Evolutionary conservation across 2,329 filamentous ascomycete genomes (phyloP).

Genomic region (Ophiostoma fasciatum): DNA sequence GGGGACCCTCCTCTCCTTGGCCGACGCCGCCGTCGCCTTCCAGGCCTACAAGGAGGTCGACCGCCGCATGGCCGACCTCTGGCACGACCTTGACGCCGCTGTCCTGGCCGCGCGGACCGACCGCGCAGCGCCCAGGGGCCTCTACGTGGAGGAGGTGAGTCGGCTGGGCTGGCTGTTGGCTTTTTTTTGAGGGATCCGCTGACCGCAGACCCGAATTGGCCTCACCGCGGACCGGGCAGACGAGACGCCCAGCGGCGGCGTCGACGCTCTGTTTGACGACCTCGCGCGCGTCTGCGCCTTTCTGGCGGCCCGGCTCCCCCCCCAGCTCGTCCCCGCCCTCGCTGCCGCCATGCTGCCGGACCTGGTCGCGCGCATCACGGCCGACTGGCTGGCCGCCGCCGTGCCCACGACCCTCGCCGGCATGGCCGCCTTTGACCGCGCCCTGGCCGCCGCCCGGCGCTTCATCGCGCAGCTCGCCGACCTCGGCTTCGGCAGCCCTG

Average conservation of each 20-base stretch:
- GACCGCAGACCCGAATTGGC: not conserved
- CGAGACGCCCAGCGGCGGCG: conserved; percentile 26
- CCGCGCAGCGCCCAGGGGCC: too few relatives aligned
- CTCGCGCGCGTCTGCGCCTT: conserved; percentile 36
- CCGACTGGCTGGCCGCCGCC: conserved; percentile 57
- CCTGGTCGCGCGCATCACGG: conserved; percentile 53
- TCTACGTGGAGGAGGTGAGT: conserved; percentile 28
- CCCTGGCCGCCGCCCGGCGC: conserved; percentile 45
- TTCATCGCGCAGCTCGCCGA: conserved; percentile 51
- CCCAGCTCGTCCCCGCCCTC: conserved; percentile 42
- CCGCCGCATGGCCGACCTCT: conserved; percentile 43
- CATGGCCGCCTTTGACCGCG: conserved; percentile 55
- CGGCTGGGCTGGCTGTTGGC: not conserved
- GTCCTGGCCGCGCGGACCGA: too few relatives aligned
- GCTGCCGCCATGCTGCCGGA: conserved; percentile 56
- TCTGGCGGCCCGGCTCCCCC: conserved; percentile 35
- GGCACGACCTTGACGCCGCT: conserved; percentile 49
- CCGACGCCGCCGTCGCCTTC: conserved; percentile 39
- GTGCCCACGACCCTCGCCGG: conserved; percentile 62
- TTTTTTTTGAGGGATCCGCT: too few relatives aligned
- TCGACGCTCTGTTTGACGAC: conserved; percentile 38
- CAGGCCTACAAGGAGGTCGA: conserved; percentile 47
- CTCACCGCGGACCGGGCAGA: conserved; percentile 26
- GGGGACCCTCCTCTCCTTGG: conserved; percentile 37
- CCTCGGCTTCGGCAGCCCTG: conserved; percentile 46